Percentiles rank a stretch among this genome's conserved stretches.
Evolutionary conservation across 208 protist genomes (phyloP).

Genomic region (Entamoeba invadens): DNA sequence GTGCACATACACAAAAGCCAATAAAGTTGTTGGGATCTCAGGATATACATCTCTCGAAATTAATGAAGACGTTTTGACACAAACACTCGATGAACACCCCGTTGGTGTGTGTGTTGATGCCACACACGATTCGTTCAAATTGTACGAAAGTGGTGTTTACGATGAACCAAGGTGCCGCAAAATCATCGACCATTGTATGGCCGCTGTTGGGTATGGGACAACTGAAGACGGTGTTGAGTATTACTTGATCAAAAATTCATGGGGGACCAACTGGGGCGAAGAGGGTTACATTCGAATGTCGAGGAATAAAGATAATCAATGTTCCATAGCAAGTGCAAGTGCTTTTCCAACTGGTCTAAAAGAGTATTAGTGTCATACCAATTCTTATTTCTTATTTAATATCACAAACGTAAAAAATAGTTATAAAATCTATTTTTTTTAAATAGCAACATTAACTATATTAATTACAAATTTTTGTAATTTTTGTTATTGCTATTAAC

Average conservation of each 20-base stretch:
- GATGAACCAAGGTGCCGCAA: not conserved
- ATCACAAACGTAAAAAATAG: no score
- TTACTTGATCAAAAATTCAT: conserved; percentile 32
- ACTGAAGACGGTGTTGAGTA: conserved; percentile 14
- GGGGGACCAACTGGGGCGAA: conserved; percentile 31
- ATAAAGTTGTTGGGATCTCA: no score
- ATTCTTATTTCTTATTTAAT: no score
- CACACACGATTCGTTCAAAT: conserved; percentile 26
- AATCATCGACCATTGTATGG: conserved; percentile 26
- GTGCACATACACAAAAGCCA: not conserved
- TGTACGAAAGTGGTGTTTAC: conserved; percentile 34
- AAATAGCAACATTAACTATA: no score
- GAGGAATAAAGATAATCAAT: not conserved
- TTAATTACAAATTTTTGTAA: no score
- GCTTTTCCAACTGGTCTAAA: no score
- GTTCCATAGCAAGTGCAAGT: no score
- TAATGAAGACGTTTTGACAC: not conserved
- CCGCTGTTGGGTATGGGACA: conserved; percentile 34
- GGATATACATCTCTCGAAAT: not conserved
- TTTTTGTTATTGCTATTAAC: no score
- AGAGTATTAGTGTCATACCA: no score
- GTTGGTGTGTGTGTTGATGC: conserved; percentile 38
- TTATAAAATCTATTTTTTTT: no score
- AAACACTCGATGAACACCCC: not conserved
- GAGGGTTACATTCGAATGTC: conserved; percentile 33